Conservation (phyloP, 2,329 filamentous ascomycete genomes). For the Claviceps sorghi region DNA sequence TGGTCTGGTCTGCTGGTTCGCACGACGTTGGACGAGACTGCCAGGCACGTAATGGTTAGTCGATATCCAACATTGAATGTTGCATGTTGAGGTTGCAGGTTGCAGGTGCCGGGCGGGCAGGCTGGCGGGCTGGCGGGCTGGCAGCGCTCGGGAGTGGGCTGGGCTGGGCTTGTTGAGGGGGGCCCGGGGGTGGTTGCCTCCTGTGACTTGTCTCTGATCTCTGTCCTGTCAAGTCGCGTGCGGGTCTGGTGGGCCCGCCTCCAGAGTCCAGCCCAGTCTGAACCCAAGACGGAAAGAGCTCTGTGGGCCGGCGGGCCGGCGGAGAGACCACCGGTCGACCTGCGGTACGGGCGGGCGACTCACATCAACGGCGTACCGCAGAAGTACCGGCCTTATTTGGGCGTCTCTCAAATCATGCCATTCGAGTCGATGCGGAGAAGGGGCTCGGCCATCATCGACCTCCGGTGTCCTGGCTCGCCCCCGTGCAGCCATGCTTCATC, state of each 20-base stretch:
- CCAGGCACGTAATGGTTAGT: background rate
- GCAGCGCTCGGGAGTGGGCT: background rate
- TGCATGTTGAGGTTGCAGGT: background rate
- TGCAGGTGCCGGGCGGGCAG: background rate
- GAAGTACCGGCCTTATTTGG: background rate
- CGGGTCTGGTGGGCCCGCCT: too few relatives aligned
- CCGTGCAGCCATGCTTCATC: background rate
- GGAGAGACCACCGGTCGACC: background rate
- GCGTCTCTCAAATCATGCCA: background rate
- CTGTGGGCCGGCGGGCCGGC: background rate
- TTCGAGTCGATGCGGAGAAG: background rate
- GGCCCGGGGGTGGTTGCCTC: background rate
- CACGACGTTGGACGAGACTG: slow-evolving; percentile 5
- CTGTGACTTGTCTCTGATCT: background rate
- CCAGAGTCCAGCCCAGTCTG: too few relatives aligned
- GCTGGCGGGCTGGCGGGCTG: background rate
- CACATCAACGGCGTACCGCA: background rate
- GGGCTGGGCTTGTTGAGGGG: background rate
- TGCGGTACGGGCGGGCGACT: background rate
- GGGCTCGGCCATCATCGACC: background rate
- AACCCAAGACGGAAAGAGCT: background rate
- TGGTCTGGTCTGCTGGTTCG: background rate
- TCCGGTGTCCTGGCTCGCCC: background rate
- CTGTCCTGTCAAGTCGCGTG: too few relatives aligned
- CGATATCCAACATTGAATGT: background rate